Evolutionary conservation across 2,329 filamentous ascomycete genomes (phyloP).

Genomic region (Pleochaeta shiraiana): DNA sequence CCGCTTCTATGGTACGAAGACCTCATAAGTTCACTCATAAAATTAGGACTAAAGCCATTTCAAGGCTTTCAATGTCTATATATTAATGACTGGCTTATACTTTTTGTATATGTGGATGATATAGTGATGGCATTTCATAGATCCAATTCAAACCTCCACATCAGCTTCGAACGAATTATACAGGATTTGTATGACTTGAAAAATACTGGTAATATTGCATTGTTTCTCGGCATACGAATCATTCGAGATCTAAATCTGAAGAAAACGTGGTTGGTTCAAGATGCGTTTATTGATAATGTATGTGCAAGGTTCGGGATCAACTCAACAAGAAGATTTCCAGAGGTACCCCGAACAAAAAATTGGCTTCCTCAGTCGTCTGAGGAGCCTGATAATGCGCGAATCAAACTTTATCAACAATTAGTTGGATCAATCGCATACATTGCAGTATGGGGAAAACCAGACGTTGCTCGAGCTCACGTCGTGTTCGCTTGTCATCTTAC

Average conservation of each 20-base stretch:
- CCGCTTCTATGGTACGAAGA: neutral
- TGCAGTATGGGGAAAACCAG: slow-evolving; percentile 1
- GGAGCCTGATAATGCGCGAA: neutral
- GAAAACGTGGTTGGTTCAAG: neutral
- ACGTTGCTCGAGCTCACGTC: neutral
- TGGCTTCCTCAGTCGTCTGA: slow-evolving; percentile 1
- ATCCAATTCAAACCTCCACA: neutral
- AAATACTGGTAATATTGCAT: neutral
- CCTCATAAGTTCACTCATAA: neutral
- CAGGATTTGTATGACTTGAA: neutral
- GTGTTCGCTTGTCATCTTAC: neutral
- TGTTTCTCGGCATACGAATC: neutral
- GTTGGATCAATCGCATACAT: neutral
- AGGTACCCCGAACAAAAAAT: neutral
- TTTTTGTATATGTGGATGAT: neutral
- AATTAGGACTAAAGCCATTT: neutral
- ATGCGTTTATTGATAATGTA: slow-evolving; percentile 1
- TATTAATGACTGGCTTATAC: neutral
- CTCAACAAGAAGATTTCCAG: neutral
- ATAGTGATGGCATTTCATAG: neutral
- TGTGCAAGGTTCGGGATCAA: neutral
- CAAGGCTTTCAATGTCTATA: neutral
- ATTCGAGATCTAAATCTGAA: neutral
- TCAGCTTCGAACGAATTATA: neutral
- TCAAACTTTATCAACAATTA: neutral